A percentile compares a stretch with the other conserved stretches of the same genome.
Conservation (phyloP, 2,329 filamentous ascomycete species). For the Cladobotryum protrusum region DNA sequence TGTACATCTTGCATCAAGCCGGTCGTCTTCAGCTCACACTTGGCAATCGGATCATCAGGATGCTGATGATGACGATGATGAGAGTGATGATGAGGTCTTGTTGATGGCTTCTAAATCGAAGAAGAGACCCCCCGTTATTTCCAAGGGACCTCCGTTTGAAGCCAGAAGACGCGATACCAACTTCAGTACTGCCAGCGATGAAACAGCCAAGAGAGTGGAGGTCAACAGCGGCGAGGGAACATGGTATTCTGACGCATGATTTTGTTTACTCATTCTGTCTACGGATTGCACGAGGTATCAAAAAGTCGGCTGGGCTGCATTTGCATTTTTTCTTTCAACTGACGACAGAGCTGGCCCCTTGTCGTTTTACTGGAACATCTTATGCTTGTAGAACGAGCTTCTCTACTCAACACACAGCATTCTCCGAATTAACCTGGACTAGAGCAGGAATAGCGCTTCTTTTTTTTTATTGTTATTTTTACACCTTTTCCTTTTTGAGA, state of each 20-base stretch:
- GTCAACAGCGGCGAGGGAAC: slow-evolving; percentile 28
- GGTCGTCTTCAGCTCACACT: slow-evolving; percentile 6
- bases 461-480: background rate
- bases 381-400: background rate
- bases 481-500: background rate
- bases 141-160: slow-evolving; percentile 25
- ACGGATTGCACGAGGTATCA: background rate
- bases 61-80: slow-evolving; percentile 42
- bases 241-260: background rate
- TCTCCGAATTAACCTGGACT: background rate
- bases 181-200: slow-evolving; percentile 54
- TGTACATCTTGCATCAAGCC: slow-evolving; percentile 21
- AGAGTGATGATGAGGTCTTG: slow-evolving; percentile 49
- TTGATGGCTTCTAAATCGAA: slow-evolving; percentile 45
- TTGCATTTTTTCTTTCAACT: background rate
- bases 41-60: slow-evolving; percentile 11
- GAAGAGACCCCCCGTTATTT: slow-evolving; percentile 31
- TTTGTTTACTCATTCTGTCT: background rate
- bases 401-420: background rate
- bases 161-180: slow-evolving; percentile 52
- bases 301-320: background rate
- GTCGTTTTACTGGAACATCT: background rate
- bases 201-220: slow-evolving; percentile 55
- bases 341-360: background rate
- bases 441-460: background rate